Evolutionary conservation across 2,329 filamentous ascomycete species (phyloP).

Genomic region (Pseudogymnoascus sp.): DNA sequence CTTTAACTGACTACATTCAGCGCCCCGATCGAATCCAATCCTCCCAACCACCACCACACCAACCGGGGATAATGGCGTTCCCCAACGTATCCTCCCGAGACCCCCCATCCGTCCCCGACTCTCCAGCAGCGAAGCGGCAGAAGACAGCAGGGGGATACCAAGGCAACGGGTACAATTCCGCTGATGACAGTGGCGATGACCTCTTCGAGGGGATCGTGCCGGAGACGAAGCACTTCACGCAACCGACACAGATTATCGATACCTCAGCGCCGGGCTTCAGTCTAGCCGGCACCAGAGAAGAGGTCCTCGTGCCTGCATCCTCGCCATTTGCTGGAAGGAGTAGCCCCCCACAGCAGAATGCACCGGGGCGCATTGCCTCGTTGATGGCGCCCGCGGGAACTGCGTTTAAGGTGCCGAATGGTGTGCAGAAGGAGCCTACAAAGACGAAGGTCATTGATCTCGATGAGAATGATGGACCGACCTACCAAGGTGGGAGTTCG

Average conservation of each 20-base stretch:
- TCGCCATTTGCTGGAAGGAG: conserved; percentile 48
- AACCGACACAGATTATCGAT: conserved; percentile 34
- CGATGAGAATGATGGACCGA: conserved; percentile 48
- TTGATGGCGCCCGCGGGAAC: conserved; percentile 73
- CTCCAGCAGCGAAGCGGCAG: conserved; percentile 27
- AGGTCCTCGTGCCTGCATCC: conserved; percentile 80
- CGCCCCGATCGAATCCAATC: not conserved
- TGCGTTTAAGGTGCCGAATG: conserved; percentile 48
- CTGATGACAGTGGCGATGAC: conserved; percentile 40
- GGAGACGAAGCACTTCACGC: conserved; percentile 39
- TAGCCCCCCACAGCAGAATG: not conserved
- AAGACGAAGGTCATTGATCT: conserved; percentile 41
- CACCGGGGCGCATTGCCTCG: conserved; percentile 38
- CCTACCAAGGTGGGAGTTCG: conserved; percentile 55
- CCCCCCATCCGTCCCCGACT: conserved; percentile 16
- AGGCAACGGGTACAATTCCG: conserved; percentile 29
- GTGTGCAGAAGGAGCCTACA: conserved; percentile 31
- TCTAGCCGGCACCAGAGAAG: conserved; percentile 22
- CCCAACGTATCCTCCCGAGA: not conserved
- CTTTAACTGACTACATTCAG: not conserved
- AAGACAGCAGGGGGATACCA: conserved; percentile 26
- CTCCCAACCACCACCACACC: not conserved
- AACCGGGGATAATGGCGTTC: not conserved
- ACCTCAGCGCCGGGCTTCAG: conserved; percentile 23
- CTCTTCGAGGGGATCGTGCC: conserved; percentile 34